Base-by-base conservation (phyloP, 768 basidiomycete species). In the Boletus edulis region DNA sequence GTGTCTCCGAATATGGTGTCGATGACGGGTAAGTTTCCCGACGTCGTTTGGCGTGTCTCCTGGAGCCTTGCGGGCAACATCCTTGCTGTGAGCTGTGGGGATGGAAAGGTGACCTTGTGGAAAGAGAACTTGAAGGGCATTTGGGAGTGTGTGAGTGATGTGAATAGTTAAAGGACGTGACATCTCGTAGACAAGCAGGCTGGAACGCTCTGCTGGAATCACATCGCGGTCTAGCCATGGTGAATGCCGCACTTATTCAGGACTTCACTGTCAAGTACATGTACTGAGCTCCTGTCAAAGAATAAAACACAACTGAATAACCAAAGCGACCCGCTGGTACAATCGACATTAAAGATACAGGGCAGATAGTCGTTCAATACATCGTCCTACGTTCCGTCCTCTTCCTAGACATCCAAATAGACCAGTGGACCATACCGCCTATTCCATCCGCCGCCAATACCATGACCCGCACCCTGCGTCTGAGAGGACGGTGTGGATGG, bases 1-100 rank as follows among this genome's bases (percentile, higher is more conserved):
- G 66, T 72, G 14, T 74, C 78, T 4, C 74, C 78, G 44, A 72
- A 76, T 10, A 65, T 79, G 9, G 75, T 76, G 8, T 72, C 68
- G 42, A 75, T 71, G 68, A 73, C 82, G 15, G 90, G 90, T 22
- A 94, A 89, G 69, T 98, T 98, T 76, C 91, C 93, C 2, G 96
- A 98, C 68, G 93, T 94, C 5, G 94, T 98, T 24, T 99, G 96
- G 97, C 83, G 95, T n/a, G 94, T 98, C 34, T 93, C 91, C 43
- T 99, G 97, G 97, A 95, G 92, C 60, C 81, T 98, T 24, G 92
- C 95, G 1, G 96, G 96, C 17, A 98, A 98, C 67, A 82, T 99
- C 49, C 79, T 99, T 44, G 95, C 95, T 0, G 97, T 98, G 42
- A 94, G 92, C 70, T 96, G 94, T 71, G 95, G 94, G 11, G 97